These are phyloP conservation scores for Arthroderma sp. DNA, from an alignment of 2,329 filamentous ascomycete species.

Conservation along the genomic window DNA sequence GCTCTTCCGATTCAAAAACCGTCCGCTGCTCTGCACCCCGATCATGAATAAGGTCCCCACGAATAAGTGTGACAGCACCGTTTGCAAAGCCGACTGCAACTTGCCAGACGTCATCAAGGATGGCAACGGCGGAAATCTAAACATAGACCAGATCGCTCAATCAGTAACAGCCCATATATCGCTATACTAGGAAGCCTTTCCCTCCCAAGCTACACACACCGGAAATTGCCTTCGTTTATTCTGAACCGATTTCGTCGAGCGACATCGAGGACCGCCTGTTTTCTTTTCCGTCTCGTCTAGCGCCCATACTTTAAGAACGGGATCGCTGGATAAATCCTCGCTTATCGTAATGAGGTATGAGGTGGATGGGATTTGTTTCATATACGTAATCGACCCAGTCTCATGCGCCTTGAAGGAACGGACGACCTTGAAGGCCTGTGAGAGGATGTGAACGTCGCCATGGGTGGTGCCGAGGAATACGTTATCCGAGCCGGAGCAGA, in stretches of 20 bases:
- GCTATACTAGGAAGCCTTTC: too few relatives aligned
- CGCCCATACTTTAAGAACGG: conserved; percentile 92
- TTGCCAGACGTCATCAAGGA: conserved; percentile 78
- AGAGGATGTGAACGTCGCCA: conserved; percentile 78
- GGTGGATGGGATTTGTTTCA: conserved; percentile 82
- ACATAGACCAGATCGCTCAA: neutral
- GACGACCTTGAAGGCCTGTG: conserved; percentile 72
- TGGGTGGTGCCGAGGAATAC: conserved; percentile 78
- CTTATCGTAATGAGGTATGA: conserved; percentile 65
- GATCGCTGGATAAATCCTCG: conserved; percentile 79
- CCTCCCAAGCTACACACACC: conserved; percentile 33
- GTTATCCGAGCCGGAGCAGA: conserved; percentile 77
- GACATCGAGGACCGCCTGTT: conserved; percentile 73
- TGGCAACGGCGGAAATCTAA: conserved; percentile 66
- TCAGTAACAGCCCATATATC: too few relatives aligned
- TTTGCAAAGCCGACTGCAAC: conserved; percentile 93
- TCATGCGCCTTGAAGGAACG: conserved; percentile 82
- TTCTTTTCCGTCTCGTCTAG: conserved; percentile 90
- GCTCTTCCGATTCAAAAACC: conserved; percentile 93
- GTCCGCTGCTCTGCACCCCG: conserved; percentile 86
- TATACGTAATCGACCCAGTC: conserved; percentile 62
- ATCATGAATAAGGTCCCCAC: conserved; percentile 90
- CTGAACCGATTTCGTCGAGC: conserved; percentile 72
- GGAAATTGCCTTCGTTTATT: conserved; percentile 89
- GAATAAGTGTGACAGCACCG: conserved; percentile 81